Conservation (phyloP, 2,329 filamentous ascomycete genomes). For the Trichoderma sp. region DNA sequence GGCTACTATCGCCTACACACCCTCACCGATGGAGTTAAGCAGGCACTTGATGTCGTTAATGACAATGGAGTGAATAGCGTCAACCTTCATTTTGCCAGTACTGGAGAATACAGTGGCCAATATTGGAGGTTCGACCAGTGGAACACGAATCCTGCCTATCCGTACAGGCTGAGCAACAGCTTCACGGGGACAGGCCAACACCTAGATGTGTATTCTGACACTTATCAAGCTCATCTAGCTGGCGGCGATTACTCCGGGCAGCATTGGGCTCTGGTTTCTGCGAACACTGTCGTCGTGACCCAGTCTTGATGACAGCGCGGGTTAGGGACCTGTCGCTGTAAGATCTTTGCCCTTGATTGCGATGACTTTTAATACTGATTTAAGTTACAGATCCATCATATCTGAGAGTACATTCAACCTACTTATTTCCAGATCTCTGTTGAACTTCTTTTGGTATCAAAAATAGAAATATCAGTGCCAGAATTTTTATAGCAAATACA, state of each 20-base stretch:
- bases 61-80: not conserved
- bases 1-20: constrained; percentile 1
- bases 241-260: not conserved
- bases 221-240: not conserved
- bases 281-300: not conserved
- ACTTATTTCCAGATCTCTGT: too few relatives aligned
- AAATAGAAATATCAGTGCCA: not conserved
- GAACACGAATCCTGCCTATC: not conserved
- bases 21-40: not conserved
- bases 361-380: not conserved
- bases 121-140: not conserved
- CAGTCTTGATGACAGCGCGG: not conserved
- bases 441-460: not conserved
- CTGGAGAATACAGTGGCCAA: constrained; percentile 4
- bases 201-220: constrained; percentile 4
- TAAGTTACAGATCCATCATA: not conserved
- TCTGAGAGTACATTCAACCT: accelerated
- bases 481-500: not conserved
- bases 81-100: not conserved
- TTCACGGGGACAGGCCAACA: not conserved
- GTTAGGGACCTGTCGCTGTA: not conserved
- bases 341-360: not conserved
- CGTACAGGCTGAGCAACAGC: not conserved
- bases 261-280: not conserved
- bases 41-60: constrained; percentile 2